phyloP scores from a whole-genome alignment of 2,329 filamentous ascomycete species.

The Coniochaeta sp. region DNA sequence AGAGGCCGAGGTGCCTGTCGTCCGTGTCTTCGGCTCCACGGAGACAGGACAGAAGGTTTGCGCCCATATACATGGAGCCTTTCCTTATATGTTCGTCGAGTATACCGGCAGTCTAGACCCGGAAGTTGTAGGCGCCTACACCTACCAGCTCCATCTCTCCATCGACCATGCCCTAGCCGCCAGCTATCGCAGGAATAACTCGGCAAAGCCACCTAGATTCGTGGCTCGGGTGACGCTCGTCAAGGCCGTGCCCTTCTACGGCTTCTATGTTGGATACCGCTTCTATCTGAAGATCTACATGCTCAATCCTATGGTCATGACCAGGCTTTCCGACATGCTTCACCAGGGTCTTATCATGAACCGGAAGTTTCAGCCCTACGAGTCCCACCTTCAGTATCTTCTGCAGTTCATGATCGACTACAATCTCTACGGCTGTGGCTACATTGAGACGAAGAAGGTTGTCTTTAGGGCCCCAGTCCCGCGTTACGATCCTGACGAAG shows the following conservation, averaged over 20 bases:
- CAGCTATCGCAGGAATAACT: slow-evolving; percentile 71
- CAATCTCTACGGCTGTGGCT: slow-evolving; percentile 90
- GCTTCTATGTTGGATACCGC: slow-evolving; percentile 85
- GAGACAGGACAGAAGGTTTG: slow-evolving; percentile 95
- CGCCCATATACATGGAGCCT: slow-evolving; percentile 89
- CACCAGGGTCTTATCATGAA: slow-evolving; percentile 85
- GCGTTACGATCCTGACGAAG: slow-evolving; percentile 44
- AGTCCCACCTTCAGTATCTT: slow-evolving; percentile 87
- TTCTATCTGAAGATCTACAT: slow-evolving; percentile 94
- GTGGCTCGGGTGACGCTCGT: slow-evolving; percentile 87
- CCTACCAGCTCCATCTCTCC: slow-evolving; percentile 70
- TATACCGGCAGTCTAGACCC: slow-evolving; percentile 64
- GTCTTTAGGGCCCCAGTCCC: slow-evolving; percentile 73
- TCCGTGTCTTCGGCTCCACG: slow-evolving; percentile 86
- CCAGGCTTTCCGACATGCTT: slow-evolving; percentile 78
- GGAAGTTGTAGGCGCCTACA: slow-evolving; percentile 66
- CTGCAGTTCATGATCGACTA: slow-evolving; percentile 98
- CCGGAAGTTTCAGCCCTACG: slow-evolving; percentile 79
- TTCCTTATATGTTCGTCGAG: slow-evolving; percentile 91
- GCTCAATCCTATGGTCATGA: slow-evolving; percentile 80
- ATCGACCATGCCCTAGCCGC: slow-evolving; percentile 86
- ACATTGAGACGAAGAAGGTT: slow-evolving; percentile 65
- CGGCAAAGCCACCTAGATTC: slow-evolving; percentile 59
- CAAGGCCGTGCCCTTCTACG: slow-evolving; percentile 93
- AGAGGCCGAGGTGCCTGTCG: slow-evolving; percentile 71